Conservation (phyloP, 805 yeast genomes). For the Lipomyces mesembrius region DNA sequence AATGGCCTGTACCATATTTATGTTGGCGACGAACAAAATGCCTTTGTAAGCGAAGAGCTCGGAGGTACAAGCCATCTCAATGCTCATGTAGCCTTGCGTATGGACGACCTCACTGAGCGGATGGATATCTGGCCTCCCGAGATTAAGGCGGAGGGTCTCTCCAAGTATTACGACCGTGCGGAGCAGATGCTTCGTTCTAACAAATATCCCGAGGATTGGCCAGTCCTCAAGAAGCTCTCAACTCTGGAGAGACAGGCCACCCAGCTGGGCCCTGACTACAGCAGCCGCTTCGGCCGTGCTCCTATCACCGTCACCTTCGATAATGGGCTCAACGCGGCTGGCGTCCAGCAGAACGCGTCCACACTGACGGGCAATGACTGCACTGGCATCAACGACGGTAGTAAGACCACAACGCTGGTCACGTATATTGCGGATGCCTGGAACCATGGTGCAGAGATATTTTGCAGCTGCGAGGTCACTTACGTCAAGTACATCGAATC, state of each 20-base stretch:
- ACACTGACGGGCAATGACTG: neutral
- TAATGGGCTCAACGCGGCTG: neutral
- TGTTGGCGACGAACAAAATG: neutral
- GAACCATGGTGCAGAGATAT: neutral
- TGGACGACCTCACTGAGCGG: neutral
- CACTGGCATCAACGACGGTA: neutral
- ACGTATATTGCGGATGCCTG: neutral
- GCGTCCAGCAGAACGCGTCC: neutral
- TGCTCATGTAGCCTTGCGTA: neutral
- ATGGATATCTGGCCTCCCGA: neutral
- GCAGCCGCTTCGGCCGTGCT: neutral
- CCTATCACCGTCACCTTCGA: slow-evolving; percentile 1
- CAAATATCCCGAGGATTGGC: neutral
- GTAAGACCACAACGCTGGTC: neutral
- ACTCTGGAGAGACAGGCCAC: neutral
- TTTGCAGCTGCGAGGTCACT: slow-evolving; percentile 1
- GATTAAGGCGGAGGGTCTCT: neutral
- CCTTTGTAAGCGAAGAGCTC: neutral
- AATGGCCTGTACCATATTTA: neutral
- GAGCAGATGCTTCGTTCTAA: neutral
- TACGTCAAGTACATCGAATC: neutral
- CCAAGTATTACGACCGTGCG: slow-evolving; percentile 3
- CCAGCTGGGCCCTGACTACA: neutral
- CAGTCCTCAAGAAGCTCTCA: neutral
- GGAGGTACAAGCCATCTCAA: slow-evolving; percentile 5